Evolutionary conservation across 2,329 filamentous ascomycete genomes (phyloP).

Genomic region (Alternaria metachromatica): DNA sequence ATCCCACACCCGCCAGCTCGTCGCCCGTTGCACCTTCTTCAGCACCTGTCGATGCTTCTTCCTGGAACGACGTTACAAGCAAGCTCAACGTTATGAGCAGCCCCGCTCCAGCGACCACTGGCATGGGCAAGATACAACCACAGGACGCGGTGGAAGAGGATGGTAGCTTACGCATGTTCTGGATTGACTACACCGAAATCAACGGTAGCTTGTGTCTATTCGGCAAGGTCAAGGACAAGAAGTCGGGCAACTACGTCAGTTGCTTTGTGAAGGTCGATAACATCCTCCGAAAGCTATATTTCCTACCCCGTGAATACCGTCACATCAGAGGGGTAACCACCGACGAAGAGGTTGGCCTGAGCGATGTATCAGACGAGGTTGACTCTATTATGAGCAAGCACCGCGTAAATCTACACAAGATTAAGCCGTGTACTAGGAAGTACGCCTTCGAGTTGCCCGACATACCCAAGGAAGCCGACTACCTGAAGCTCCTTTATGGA

Average conservation of each 20-base stretch:
- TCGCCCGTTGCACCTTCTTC: constrained; percentile 71
- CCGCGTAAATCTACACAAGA: constrained; percentile 88
- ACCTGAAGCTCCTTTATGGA: constrained; percentile 94
- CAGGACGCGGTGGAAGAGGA: constrained; percentile 92
- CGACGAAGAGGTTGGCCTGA: constrained; percentile 80
- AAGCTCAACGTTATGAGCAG: constrained; percentile 86
- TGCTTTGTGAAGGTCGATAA: constrained; percentile 98
- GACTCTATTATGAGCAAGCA: constrained; percentile 86
- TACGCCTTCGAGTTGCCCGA: constrained; percentile 93
- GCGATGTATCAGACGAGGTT: constrained; percentile 88
- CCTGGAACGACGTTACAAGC: constrained; percentile 87
- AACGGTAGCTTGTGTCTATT: constrained; percentile 92
- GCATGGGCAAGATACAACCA: constrained; percentile 80
- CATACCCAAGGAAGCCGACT: constrained; percentile 87
- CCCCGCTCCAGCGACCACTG: constrained; percentile 67
- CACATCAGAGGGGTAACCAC: constrained; percentile 69
- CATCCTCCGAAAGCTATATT: constrained; percentile 89
- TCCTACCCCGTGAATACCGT: constrained; percentile 77
- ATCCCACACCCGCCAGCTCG: constrained; percentile 76
- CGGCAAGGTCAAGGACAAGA: constrained; percentile 93
- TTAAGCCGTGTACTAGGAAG: constrained; percentile 86
- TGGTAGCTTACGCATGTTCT: constrained; percentile 92
- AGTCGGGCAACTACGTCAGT: constrained; percentile 78
- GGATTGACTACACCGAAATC: constrained; percentile 94
- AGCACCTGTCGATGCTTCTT: constrained; percentile 70